A percentile compares a stretch with the other conserved stretches of the same genome.
Evolutionary conservation across 306 rosid species (phyloP).

Genomic region (Biancaea sappan): DNA sequence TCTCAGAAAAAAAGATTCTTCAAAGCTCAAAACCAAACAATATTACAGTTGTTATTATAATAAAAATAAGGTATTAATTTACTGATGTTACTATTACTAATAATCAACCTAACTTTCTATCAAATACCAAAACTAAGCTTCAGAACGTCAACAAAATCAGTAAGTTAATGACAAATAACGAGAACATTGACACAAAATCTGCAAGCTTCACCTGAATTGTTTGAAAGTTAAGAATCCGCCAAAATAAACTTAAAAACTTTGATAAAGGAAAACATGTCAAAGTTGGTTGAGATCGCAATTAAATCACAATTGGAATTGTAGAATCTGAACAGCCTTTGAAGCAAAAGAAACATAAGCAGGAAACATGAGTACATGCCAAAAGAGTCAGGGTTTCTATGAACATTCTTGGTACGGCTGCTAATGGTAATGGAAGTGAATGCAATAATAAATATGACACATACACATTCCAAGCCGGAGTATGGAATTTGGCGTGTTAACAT

Average conservation of each 20-base stretch:
- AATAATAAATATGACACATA: conserved; percentile 42
- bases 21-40: conserved; percentile 30
- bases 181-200: conserved; percentile 2
- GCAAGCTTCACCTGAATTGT: background rate
- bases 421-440: conserved; percentile 12
- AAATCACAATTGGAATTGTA: conserved; percentile 22
- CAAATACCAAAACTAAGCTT: conserved; percentile 10
- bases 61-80: background rate
- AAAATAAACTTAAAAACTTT: conserved; percentile 11
- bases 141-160: conserved; percentile 1
- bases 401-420: conserved; percentile 10
- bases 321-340: conserved; percentile 17
- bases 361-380: background rate
- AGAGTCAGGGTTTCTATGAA: background rate
- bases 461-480: conserved; percentile 63
- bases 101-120: conserved; percentile 23
- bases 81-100: background rate
- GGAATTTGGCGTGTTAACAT: conserved; percentile 80
- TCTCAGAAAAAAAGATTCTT: conserved; percentile 33
- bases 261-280: conserved; percentile 1
- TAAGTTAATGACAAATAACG: conserved; percentile 11
- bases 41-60: background rate
- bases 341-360: conserved; percentile 16
- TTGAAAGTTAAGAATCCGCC: conserved; percentile 15
- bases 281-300: conserved; percentile 4